These are phyloP conservation scores for Fragaria iinumae DNA, from an alignment of 306 rosid species.

Conservation along the genomic window DNA sequence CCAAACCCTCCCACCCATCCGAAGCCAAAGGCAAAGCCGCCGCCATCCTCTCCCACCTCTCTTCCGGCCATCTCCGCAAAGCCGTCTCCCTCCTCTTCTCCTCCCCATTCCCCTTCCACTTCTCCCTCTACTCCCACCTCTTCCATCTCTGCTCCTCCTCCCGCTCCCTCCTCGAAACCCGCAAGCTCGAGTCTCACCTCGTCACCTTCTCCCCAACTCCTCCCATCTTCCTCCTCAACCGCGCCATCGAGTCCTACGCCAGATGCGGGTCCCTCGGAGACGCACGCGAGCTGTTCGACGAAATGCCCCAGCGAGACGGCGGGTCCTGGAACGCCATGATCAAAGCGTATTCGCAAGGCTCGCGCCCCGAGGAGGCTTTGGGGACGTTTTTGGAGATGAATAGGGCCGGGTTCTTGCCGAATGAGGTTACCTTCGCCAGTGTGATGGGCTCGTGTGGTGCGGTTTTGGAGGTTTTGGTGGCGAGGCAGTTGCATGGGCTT, in stretches of 20 bases:
- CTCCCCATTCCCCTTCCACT: conserved; percentile 41
- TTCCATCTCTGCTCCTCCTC: conserved; percentile 53
- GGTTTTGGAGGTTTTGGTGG: conserved; percentile 32
- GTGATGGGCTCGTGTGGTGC: conserved; percentile 57
- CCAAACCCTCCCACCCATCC: conserved; percentile 18
- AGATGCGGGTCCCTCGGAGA: conserved; percentile 60
- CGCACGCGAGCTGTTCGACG: conserved; percentile 63
- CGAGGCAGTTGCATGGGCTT: conserved; percentile 55
- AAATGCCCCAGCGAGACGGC: conserved; percentile 70
- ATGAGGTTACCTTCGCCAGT: conserved; percentile 49
- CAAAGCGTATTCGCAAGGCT: conserved; percentile 40
- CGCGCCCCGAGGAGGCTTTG: conserved; percentile 35
- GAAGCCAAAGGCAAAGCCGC: conserved; percentile 21
- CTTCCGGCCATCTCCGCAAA: conserved; percentile 37
- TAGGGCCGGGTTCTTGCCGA: conserved; percentile 35
- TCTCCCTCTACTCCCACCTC: conserved; percentile 52
- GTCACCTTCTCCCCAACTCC: conserved; percentile 50
- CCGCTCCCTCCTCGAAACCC: conserved; percentile 44
- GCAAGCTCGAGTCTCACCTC: conserved; percentile 63
- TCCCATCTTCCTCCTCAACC: conserved; percentile 57
- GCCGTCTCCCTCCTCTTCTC: conserved; percentile 52
- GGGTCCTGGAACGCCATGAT: conserved; percentile 74
- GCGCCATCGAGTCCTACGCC: conserved; percentile 59
- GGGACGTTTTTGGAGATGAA: conserved; percentile 40
- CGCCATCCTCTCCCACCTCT: conserved; percentile 36